These are phyloP conservation scores for Colletotrichum caudatum DNA, from an alignment of 2,329 filamentous ascomycete species.

Conservation along the genomic window DNA sequence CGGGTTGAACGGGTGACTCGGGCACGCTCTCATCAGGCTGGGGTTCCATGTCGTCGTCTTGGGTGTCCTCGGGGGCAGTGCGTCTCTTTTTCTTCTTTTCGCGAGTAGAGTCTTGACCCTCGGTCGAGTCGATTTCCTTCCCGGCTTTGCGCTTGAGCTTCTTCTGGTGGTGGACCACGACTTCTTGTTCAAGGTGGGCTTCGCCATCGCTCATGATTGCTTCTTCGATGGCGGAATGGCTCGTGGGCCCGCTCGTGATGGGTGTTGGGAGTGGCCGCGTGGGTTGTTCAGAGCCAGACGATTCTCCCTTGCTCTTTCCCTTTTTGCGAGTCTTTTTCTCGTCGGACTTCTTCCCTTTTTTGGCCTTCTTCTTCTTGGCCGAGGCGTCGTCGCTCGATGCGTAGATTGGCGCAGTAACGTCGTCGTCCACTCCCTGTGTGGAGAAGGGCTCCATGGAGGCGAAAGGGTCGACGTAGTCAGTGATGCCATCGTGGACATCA, in stretches of 20 bases:
- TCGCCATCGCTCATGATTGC: constrained; percentile 7
- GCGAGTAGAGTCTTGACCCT: not conserved
- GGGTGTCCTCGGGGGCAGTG: constrained; percentile 15
- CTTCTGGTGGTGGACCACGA: not conserved
- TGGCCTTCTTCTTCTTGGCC: constrained; percentile 16
- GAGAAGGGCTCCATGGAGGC: constrained; percentile 35
- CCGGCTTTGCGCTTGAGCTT: constrained; percentile 27
- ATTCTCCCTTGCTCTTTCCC: constrained; percentile 15
- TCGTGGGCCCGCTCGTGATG: constrained; percentile 9
- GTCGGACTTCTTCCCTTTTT: constrained; percentile 24
- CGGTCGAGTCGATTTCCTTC: not conserved
- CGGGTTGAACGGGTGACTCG: constrained; percentile 13
- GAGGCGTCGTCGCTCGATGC: constrained; percentile 3
- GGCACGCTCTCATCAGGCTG: constrained; percentile 13
- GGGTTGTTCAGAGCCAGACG: constrained; percentile 7
- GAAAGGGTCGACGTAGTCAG: constrained; percentile 35
- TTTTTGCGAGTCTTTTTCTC: constrained; percentile 20
- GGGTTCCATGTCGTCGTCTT: constrained; percentile 23
- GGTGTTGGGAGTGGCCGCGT: constrained; percentile 9
- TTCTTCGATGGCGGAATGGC: constrained; percentile 15
- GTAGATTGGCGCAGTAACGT: not conserved
- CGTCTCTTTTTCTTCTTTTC: constrained; percentile 35
- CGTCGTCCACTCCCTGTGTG: constrained; percentile 13
- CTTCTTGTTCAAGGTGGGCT: not conserved
- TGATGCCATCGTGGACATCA: constrained; percentile 3